These are phyloP conservation scores for Nakazawaea siamensis DNA, from an alignment of 805 yeast species.

Conservation along the genomic window DNA sequence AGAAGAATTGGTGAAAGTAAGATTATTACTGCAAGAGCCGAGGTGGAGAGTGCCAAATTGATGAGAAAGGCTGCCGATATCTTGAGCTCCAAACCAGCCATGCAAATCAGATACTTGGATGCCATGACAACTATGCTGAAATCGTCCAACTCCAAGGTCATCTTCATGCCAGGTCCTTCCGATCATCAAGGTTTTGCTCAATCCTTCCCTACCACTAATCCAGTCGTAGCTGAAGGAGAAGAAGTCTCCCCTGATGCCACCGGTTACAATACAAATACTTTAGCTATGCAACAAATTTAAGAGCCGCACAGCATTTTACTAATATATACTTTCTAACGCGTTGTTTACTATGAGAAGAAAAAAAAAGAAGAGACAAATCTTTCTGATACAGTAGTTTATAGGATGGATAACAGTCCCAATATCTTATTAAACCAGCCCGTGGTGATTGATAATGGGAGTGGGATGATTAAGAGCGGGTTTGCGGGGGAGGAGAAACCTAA, in stretches of 20 bases:
- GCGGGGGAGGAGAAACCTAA: constrained; percentile 87
- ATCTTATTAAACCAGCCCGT: constrained; percentile 58
- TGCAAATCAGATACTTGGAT: constrained; percentile 71
- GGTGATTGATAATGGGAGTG: constrained; percentile 82
- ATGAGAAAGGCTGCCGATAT: constrained; percentile 78
- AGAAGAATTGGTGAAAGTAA: constrained; percentile 70
- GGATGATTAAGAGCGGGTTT: constrained; percentile 79
- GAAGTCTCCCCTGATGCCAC: too few species aligned
- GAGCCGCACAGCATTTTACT: too few species aligned
- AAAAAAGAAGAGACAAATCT: not conserved
- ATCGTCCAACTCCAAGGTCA: constrained; percentile 54
- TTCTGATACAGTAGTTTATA: too few species aligned
- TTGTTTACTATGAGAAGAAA: not conserved
- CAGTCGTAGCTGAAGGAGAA: too few species aligned
- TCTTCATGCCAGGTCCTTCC: constrained; percentile 76
- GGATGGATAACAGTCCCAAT: constrained; percentile 5
- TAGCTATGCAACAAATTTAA: too few species aligned
- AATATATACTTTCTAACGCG: too few species aligned
- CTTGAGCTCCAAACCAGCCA: constrained; percentile 64
- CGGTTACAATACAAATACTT: too few species aligned
- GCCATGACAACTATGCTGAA: constrained; percentile 73
- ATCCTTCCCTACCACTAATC: too few species aligned
- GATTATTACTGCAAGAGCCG: constrained; percentile 68
- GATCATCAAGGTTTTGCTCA: too few species aligned
- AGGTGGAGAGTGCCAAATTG: constrained; percentile 65